Base-by-base conservation (phyloP, 2,329 filamentous ascomycete genomes). In the Ceratocystis huliohia region DNA sequence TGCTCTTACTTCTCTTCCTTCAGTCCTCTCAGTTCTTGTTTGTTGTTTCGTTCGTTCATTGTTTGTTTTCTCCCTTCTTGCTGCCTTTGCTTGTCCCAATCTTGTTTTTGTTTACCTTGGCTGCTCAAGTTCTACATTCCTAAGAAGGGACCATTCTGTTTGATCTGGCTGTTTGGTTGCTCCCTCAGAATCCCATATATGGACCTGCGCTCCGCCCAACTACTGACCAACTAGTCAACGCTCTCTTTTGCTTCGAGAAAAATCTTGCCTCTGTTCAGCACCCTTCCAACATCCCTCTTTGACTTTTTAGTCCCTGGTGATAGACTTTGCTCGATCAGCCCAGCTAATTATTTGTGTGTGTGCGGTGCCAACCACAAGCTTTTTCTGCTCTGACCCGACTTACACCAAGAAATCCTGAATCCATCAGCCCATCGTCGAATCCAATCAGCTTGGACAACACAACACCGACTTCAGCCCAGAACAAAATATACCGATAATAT, bases 141-240 rank as follows among this genome's bases (percentile, higher is more conserved):
- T 10, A 33, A 59, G 25, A 61, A 50, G 8, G 4, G 13, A 33
- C 41, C 30, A 8, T 50, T 33, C 33, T 63, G 61, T 25, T 50
- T 63, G 30, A 41, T 13, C 37, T 15, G 37, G 37, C 37, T 41
- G 13, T 41, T 30, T 63, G 44, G 61, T 63, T 63, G 61, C 61
- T 63, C 61, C 61, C 41, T 63, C 61, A 8, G 13, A 59, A 37
- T 41, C 28, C n/a, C 56, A 59, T 59, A 59, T 59, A 59, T 59
- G 28, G 28, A 20, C 56, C 56, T n/a, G 25, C 28, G n/a, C 28
- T 59, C 28, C 56, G 33, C 28, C 30, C 28, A 59, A 28, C 13
- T 30, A 13, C 5, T 15, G 37, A 4, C 3, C 5, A 41, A 41
- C 3, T 41, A 41, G 10, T 15, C 13, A 41, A 15, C 17, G 5